Base-by-base conservation (phyloP, 495 filamentous ascomycete species). In the Penicillium cosmopolitanum region DNA sequence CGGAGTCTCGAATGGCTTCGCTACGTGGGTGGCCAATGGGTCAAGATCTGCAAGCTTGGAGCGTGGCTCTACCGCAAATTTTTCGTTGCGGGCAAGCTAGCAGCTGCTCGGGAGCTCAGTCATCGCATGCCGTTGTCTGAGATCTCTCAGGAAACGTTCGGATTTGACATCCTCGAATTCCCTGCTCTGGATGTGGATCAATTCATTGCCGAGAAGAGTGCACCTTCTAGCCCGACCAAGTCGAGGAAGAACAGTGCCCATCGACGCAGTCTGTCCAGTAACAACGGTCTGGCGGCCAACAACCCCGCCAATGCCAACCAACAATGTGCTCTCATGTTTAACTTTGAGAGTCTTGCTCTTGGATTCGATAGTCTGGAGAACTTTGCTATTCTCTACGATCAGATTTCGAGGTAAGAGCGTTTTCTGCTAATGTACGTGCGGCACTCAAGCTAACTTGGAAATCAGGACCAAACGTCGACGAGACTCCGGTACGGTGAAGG, bases 1-100 rank as follows among this genome's bases (percentile, higher is more conserved):
- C 83, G 87, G 38, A 85, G 88, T 54, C 71, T 97, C 55, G 90
- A 96, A 64, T 98, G 95, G 95, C 87, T 91, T 68, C 73, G 90
- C 58, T 76, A 88, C 47, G 78, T 91, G 13, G 86, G 89, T 25
- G 87, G 82, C 2, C 79, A 91, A 55, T 92, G 89, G 81, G 70
- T 78, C 28, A 81, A 89, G 58, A 89, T 92, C 3, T 92, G 93
- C 73, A 62, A 76, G 15, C 80, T 84, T 38, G 87, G 89, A 36
- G 79, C 82, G 33, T 73, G 84, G 63, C 79, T 93, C 35, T 92
- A 96, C 74, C 88, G 88, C 67, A 72, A 68, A 44, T 78, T 79
- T 61, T 79, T 70, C 51, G 66, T 64, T 65, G 56, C 71, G 31
- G 75, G 74, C 25, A 83, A 84, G 50, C 75, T 93, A 48, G 76